A percentile compares a stretch with the other conserved stretches of the same genome.
Evolutionary conservation across 495 filamentous ascomycete genomes (phyloP).

Genomic region (Penicillium paradoxum): DNA sequence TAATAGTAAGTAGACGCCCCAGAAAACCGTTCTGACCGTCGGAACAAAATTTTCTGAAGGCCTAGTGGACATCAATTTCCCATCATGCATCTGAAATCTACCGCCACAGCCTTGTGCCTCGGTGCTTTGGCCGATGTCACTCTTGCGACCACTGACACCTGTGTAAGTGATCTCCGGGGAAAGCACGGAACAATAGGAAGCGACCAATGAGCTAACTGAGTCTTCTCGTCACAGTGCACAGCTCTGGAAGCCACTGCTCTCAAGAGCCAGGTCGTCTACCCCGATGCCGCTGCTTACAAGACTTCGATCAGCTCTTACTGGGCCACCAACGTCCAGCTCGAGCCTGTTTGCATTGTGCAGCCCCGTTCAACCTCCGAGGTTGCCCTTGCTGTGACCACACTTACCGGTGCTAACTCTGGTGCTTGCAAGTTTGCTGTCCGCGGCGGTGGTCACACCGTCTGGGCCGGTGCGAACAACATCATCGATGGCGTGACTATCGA

Average conservation of each 20-base stretch:
- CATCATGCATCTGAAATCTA: not conserved
- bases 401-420: constrained; percentile 14
- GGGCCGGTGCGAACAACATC: constrained; percentile 33
- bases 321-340: constrained; percentile 28
- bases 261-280: constrained; percentile 10
- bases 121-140: not conserved
- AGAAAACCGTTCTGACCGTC: not conserved
- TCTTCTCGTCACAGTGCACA: not conserved
- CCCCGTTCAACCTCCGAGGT: constrained; percentile 32
- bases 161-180: not conserved
- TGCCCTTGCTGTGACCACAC: constrained; percentile 24
- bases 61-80: not conserved
- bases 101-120: not conserved
- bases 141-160: not conserved
- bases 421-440: constrained; percentile 44
- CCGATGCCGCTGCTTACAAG: constrained; percentile 13
- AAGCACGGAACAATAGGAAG: not conserved
- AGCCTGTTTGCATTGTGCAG: constrained; percentile 35
- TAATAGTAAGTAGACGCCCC: not conserved
- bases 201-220: not conserved
- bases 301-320: constrained; percentile 25
- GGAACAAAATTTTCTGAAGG: not conserved
- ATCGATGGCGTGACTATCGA: constrained; percentile 49
- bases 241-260: not conserved
- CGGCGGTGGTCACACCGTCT: constrained; percentile 45